Evolutionary conservation across 768 basidiomycete genomes (phyloP).

Genomic region (Epithele typhae): DNA sequence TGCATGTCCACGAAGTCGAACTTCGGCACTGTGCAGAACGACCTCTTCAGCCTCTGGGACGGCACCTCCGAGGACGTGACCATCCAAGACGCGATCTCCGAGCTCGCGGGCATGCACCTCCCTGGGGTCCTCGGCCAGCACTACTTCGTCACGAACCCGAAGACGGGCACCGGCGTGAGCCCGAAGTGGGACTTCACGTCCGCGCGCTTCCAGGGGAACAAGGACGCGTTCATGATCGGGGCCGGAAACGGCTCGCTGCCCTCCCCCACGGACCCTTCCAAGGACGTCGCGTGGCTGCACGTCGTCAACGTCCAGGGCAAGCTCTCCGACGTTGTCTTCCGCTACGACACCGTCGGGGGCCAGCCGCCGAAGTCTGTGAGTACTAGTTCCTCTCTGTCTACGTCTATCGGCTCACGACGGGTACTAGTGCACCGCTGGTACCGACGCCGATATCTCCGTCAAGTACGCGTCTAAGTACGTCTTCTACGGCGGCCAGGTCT

Average conservation of each 20-base stretch:
- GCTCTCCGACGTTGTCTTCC: constrained; percentile 25
- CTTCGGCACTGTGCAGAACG: constrained; percentile 18
- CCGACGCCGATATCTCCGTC: constrained; percentile 20
- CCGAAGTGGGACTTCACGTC: constrained; percentile 33
- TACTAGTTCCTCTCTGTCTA: neutral
- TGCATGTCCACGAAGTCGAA: constrained; percentile 20
- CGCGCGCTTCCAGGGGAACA: constrained; percentile 16
- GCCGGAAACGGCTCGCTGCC: constrained; percentile 23
- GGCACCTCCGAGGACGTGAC: constrained; percentile 4
- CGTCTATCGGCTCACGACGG: neutral
- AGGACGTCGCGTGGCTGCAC: constrained; percentile 35
- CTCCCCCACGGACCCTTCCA: constrained; percentile 21
- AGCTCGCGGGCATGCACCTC: constrained; percentile 16
- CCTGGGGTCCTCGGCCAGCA: constrained; percentile 29
- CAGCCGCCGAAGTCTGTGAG: constrained; percentile 29
- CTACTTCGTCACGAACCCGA: constrained; percentile 33
- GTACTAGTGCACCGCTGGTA: constrained; percentile 19
- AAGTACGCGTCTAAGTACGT: constrained; percentile 24
- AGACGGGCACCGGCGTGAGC: constrained; percentile 23
- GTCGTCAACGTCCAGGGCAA: constrained; percentile 24
- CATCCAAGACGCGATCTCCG: constrained; percentile 20
- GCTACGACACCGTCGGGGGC: constrained; percentile 28
- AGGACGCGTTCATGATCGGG: constrained; percentile 24
- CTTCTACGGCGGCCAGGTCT: no score
- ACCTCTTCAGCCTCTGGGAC: constrained; percentile 14